These are phyloP conservation scores for Sungouiella blattae DNA, from an alignment of 805 yeast species.

Conservation along the genomic window DNA sequence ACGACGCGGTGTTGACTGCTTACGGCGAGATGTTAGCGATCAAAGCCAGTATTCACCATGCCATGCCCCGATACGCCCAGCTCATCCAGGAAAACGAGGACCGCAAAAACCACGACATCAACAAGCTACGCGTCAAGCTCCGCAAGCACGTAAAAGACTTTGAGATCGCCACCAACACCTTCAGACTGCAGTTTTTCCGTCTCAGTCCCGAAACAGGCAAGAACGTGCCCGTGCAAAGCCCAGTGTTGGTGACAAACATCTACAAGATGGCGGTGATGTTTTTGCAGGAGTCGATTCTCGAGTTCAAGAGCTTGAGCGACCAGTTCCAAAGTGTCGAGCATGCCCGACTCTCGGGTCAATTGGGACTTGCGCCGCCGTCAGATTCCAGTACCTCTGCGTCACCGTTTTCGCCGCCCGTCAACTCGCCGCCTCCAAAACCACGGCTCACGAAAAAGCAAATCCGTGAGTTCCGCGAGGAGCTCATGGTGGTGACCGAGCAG, in stretches of 20 bases:
- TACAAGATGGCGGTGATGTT: slow-evolving; percentile 54
- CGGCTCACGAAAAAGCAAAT: slow-evolving; percentile 49
- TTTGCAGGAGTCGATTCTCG: slow-evolving; percentile 64
- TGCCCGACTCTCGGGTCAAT: slow-evolving; percentile 14
- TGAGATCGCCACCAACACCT: slow-evolving; percentile 23
- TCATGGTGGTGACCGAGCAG: slow-evolving; percentile 88
- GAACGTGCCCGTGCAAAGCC: slow-evolving; percentile 2
- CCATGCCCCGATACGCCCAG: slow-evolving; percentile 21
- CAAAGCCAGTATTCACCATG: slow-evolving; percentile 19
- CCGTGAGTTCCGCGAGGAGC: slow-evolving; percentile 60
- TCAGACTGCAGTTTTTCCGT: slow-evolving; percentile 16
- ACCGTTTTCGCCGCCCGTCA: background rate
- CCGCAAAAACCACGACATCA: slow-evolving; percentile 13
- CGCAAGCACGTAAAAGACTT: slow-evolving; percentile 28
- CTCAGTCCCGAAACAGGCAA: slow-evolving; percentile 1
- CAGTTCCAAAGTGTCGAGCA: slow-evolving; percentile 32
- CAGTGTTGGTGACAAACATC: slow-evolving; percentile 46
- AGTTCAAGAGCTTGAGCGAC: slow-evolving; percentile 58
- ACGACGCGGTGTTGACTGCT: slow-evolving; percentile 14
- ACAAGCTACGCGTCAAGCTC: slow-evolving; percentile 20
- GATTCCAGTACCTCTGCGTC: background rate
- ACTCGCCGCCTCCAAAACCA: slow-evolving; percentile 13
- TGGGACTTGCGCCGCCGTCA: background rate
- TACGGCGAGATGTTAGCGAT: slow-evolving; percentile 19
- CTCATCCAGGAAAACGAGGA: slow-evolving; percentile 11